Percentiles rank a stretch among this genome's conserved stretches.
phyloP scores from a whole-genome alignment of 2,329 filamentous ascomycete species.

The Aureobasidium lini region DNA sequence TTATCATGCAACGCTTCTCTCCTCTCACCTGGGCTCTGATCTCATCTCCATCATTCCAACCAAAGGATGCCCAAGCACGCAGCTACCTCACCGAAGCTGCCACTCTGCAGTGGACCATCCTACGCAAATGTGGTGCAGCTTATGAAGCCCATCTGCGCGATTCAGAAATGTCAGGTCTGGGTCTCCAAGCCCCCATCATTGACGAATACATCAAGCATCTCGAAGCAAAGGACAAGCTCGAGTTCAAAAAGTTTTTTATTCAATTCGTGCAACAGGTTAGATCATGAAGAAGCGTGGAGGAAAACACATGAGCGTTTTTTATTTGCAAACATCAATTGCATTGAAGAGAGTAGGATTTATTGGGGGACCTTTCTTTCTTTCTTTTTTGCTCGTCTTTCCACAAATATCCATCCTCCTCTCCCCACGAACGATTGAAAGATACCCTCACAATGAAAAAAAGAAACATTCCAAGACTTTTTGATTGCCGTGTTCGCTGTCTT shows the following conservation, averaged over 20 bases:
- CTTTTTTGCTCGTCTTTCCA: not conserved
- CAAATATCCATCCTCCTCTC: not conserved
- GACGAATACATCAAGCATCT: slow-evolving; percentile 57
- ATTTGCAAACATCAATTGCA: not conserved
- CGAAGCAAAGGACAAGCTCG: slow-evolving; percentile 31
- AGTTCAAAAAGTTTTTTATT: slow-evolving; percentile 40
- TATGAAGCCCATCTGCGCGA: slow-evolving; percentile 65
- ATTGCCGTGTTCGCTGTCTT: not conserved
- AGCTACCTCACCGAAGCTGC: slow-evolving; percentile 86
- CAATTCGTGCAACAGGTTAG: slow-evolving; percentile 33
- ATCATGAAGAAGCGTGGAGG: slow-evolving; percentile 7
- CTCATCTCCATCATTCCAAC: slow-evolving; percentile 68
- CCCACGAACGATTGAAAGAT: not conserved
- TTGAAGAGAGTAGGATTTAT: not conserved
- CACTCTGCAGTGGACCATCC: slow-evolving; percentile 78
- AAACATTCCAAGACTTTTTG: not conserved
- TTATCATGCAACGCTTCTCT: slow-evolving; percentile 84
- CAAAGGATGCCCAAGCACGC: slow-evolving; percentile 79
- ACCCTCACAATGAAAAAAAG: not conserved
- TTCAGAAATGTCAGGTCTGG: slow-evolving; percentile 57
- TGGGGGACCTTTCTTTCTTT: not conserved
- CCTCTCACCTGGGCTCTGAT: slow-evolving; percentile 85
- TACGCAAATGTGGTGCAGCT: slow-evolving; percentile 76
- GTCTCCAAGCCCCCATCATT: slow-evolving; percentile 57
- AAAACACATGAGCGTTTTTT: not conserved